phyloP scores from a whole-genome alignment of 352 stramenopile genomes.

The Peronospora destructor region DNA sequence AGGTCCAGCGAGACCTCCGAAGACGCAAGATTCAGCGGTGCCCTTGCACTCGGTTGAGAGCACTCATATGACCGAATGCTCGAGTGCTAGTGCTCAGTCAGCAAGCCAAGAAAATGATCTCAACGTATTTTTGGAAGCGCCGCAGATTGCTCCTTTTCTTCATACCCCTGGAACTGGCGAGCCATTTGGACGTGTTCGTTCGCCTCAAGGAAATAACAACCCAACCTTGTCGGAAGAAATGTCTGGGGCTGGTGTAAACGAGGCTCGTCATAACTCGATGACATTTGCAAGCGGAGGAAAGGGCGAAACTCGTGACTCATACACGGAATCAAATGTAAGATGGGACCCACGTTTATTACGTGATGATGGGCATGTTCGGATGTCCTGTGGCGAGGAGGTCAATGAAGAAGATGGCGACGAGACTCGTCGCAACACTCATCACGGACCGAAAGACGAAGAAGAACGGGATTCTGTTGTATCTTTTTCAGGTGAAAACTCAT shows the following conservation, averaged over 20 bases:
- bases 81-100: constrained; percentile 15
- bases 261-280: constrained; percentile 3
- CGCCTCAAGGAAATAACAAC: constrained; percentile 13
- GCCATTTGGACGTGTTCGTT: constrained; percentile 27
- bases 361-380: constrained; percentile 2
- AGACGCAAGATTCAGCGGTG: neutral
- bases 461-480: constrained; percentile 34
- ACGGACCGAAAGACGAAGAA: constrained; percentile 30
- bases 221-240: constrained; percentile 9
- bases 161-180: constrained; percentile 29
- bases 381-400: constrained; percentile 6
- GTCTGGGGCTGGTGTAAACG: constrained; percentile 8
- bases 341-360: constrained; percentile 17
- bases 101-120: constrained; percentile 10
- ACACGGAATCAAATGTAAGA: constrained; percentile 16
- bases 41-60: constrained; percentile 4
- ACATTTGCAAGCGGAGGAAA: constrained; percentile 10
- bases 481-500: constrained; percentile 32
- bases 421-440: constrained; percentile 12
- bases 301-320: constrained; percentile 10
- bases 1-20: neutral
- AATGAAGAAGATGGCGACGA: constrained; percentile 5
- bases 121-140: constrained; percentile 24
- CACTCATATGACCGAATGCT: constrained; percentile 6
- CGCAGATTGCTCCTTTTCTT: constrained; percentile 24